Evolutionary conservation across 2,329 filamentous ascomycete genomes (phyloP).

Genomic region (Alternaria brassicae): DNA sequence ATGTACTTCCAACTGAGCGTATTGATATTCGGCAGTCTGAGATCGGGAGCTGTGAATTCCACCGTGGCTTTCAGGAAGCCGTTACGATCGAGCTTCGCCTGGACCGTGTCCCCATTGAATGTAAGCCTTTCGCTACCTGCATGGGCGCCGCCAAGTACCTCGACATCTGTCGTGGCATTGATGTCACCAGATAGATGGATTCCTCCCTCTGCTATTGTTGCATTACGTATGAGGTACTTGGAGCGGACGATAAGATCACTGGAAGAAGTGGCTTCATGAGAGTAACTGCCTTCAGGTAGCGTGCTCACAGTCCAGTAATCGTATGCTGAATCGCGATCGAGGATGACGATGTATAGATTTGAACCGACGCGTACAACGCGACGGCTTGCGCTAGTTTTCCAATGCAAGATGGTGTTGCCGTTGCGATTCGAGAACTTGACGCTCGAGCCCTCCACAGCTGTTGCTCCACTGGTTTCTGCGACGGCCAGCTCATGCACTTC

Average conservation of each 20-base stretch:
- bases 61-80: conserved; percentile 61
- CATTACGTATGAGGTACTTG: conserved; percentile 68
- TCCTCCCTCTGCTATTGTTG: conserved; percentile 59
- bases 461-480: conserved; percentile 33
- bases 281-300: conserved; percentile 19
- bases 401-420: conserved; percentile 59
- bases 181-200: conserved; percentile 73
- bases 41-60: conserved; percentile 56
- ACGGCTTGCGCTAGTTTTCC: conserved; percentile 60
- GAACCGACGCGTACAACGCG: conserved; percentile 57
- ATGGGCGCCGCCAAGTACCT: conserved; percentile 70
- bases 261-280: conserved; percentile 21
- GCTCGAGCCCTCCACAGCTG: conserved; percentile 48
- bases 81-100: conserved; percentile 49
- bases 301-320: conserved; percentile 67
- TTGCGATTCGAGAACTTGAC: conserved; percentile 46
- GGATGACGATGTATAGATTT: conserved; percentile 60
- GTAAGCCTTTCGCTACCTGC: conserved; percentile 57
- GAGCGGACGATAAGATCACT: conserved; percentile 63
- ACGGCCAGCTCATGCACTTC: conserved; percentile 69
- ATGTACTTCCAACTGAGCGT: conserved; percentile 69
- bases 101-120: conserved; percentile 63
- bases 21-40: conserved; percentile 64
- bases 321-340: conserved; percentile 70
- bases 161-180: conserved; percentile 70